Percentiles rank a stretch among this genome's conserved stretches.
Evolutionary conservation across 306 rosid genomes (phyloP).

Genomic region (peach (Prunus persica)): Prunus_persica_NCBIv2 NC_034009.1:44706501-44707000

Average conservation of each 20-base stretch:
- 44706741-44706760: constrained; percentile 81
- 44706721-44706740: constrained; percentile 89
- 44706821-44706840: constrained; percentile 17
- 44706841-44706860: constrained; percentile 13
- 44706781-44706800: constrained; percentile 24
- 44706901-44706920: background rate
- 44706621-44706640: constrained; percentile 77
- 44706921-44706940: background rate
- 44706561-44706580: constrained; percentile 36
- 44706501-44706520: constrained; percentile 47
- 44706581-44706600: constrained; percentile 53
- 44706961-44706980: background rate
- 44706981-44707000: background rate
- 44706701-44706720: constrained; percentile 33
- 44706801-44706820: constrained; percentile 7
- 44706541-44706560: constrained; percentile 53
- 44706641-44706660: constrained; percentile 21
- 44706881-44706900: background rate
- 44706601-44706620: constrained; percentile 80
- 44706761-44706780: constrained; percentile 90
- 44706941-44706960: background rate
- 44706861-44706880: constrained; percentile 2
- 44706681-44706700: background rate
- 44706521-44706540: constrained; percentile 85
- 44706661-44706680: constrained; percentile 10